Evolutionary conservation across 345 rosid genomes (phyloP), one percentile per base, ranked within the genome.

Genomic region (Boechera stricta): DNA sequence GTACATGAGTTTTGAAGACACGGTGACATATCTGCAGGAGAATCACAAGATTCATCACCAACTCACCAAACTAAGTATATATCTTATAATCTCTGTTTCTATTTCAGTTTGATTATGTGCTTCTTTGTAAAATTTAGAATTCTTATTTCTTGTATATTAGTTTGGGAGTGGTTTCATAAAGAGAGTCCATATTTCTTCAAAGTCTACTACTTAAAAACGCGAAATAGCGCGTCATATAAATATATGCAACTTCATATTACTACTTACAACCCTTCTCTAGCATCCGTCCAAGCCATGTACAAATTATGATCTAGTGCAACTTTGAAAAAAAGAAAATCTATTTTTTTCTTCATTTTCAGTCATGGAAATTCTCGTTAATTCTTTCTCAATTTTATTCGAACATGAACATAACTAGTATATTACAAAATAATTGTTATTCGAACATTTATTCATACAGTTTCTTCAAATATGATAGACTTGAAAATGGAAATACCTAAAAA

Each of bases 121-220:
- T 10, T 69, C 10, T 39, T 54, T 63, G 7, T 72, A 15, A 61
- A 36, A 6, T 1, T 3, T 24, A 11, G 29, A 28, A 16, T 0
- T 39, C 6, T 28, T 68, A 12, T n/a, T 67, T 58, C 12, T 49
- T 49, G 12, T 29, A 4, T 57, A 4, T 57, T 59, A 75, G 79
- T 67, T 67, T 75, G 79, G 79, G 73, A 75, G 42, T 10, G 12
- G 24, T 68, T 75, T 67, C 26, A 52, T 13, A 21, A 7, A 67
- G 35, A 36, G 44, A 67, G 13, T n/a, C 67, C 52, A 36, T 45
- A n/a, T 0, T 75, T 67, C 38, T 75, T 67, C 79, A 38, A 2
- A 4, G 0, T 12, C 1, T 75, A 58, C 53, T 0, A 48, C 36
- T 11, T 59, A 1, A 5, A 21, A 10, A 18, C 7, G 51, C 28